Conservation (phyloP, 1,139 yeast species). For the Geotrichum macrosporum region DNA sequence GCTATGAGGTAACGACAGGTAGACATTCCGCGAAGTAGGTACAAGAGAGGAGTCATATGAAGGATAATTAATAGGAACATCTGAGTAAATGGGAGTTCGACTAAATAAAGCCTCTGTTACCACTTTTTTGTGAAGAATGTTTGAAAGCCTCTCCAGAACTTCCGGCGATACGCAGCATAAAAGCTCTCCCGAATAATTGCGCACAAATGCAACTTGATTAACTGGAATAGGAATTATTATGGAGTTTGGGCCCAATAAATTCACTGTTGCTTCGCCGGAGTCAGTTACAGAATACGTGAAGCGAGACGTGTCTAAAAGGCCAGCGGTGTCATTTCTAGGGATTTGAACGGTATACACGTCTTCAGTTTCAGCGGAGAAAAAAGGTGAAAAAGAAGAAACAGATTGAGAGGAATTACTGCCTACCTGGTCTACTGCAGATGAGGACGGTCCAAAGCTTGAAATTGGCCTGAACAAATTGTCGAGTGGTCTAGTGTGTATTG, state of each 20-base stretch:
- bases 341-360: constrained; percentile 1
- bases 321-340: constrained; percentile 12
- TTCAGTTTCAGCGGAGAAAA: background rate
- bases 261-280: constrained; percentile 5
- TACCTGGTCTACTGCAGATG: no score
- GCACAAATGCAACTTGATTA: constrained; percentile 15
- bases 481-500: no score
- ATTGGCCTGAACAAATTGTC: no score
- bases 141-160: constrained; percentile 6
- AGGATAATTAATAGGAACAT: background rate
- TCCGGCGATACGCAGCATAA: constrained; percentile 20
- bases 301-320: constrained; percentile 7
- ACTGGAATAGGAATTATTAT: constrained; percentile 12
- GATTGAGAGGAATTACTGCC: background rate
- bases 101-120: constrained; percentile 16
- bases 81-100: constrained; percentile 14
- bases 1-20: constrained; percentile 3
- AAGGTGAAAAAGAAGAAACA: background rate
- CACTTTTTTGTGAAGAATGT: constrained; percentile 2
- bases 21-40: constrained; percentile 1
- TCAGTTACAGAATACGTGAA: constrained; percentile 2
- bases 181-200: constrained; percentile 17
- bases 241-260: constrained; percentile 6
- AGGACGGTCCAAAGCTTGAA: no score
- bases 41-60: background rate